Evolutionary conservation across 108 stramenopile genomes (phyloP).

Genomic region (Aurantiochytrium sp.): DNA sequence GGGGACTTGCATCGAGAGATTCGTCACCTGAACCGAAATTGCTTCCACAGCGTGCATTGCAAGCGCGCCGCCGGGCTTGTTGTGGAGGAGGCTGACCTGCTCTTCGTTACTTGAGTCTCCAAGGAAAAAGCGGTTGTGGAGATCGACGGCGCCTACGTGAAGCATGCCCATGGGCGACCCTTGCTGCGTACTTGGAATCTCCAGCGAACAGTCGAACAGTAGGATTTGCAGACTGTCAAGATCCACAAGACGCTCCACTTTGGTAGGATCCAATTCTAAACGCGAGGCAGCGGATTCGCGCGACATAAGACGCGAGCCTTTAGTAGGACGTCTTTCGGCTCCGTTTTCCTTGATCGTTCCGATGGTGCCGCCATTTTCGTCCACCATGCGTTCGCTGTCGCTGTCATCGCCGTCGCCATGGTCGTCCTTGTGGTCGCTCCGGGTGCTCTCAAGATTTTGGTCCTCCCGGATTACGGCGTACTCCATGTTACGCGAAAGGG

Average conservation of each 20-base stretch:
- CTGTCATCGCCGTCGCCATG: not conserved
- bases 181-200: not conserved
- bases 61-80: not conserved
- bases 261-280: not conserved
- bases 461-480: not conserved
- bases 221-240: not conserved
- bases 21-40: not conserved
- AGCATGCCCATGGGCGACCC: conserved; percentile 4
- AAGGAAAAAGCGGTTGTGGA: not conserved
- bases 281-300: too few species aligned
- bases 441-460: not conserved
- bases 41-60: not conserved
- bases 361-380: too few species aligned
- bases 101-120: not conserved
- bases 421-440: not conserved
- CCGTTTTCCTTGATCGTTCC: too few species aligned
- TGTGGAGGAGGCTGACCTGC: not conserved
- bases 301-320: too few species aligned
- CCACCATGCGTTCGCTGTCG: not conserved
- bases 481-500: not conserved
- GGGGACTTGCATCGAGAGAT: not conserved
- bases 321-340: too few species aligned
- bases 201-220: not conserved
- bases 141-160: not conserved
- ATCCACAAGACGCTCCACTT: not conserved